Evolutionary conservation across 140 eudicot genomes (phyloP), one percentile per base, ranked within the genome.

Genomic region (Cichorium intybus): DNA sequence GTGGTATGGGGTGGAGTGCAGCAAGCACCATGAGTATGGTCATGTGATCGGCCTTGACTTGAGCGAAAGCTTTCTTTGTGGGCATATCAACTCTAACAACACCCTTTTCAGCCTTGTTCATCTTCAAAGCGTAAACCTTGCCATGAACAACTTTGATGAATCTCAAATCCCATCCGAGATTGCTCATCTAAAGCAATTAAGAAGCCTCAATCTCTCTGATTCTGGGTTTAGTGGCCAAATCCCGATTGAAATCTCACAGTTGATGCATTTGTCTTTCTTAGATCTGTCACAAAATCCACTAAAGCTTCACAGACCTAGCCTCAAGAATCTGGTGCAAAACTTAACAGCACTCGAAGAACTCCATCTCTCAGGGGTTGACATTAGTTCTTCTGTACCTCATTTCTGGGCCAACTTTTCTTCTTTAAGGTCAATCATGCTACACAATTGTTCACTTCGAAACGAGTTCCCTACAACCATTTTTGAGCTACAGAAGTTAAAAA

Each of bases 1-100:
- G 6, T 73, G 72, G 78, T 71, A 73, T 28, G 78, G 78, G 15
- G 74, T 74, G 4, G 21, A 47, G 45, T 75, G 80, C 56, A 56
- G 28, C 16, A 53, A 45, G 2, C 24, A 29, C 1, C 31, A 67
- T 39, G 6, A 0, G 49, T 3, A 14, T 14, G 18, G 18, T 27
- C 66, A 46, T 55, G 72, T 76, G 54, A 21, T 33, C 6, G 71
- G 61, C 35, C 75, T 75, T 67, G 80, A 75, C 55, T 68, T 74
- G 10, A 31, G 62, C 17, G 54, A 62, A 35, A 59, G 74, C n/a
- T 58, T 22, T 29, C 59, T 75, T 0, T 45, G 17, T 15, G 75
- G 70, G 41, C 26, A 33, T 27, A 34, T 75, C 31, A 28, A 51
- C 34, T 43, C 70, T 3, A 60, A 12, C 23, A 54, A 29, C 56